A percentile compares a stretch with the other conserved stretches of the same genome.
Evolutionary conservation across 768 basidiomycete species (phyloP).

Genomic region (Exidia glandulosa): DNA sequence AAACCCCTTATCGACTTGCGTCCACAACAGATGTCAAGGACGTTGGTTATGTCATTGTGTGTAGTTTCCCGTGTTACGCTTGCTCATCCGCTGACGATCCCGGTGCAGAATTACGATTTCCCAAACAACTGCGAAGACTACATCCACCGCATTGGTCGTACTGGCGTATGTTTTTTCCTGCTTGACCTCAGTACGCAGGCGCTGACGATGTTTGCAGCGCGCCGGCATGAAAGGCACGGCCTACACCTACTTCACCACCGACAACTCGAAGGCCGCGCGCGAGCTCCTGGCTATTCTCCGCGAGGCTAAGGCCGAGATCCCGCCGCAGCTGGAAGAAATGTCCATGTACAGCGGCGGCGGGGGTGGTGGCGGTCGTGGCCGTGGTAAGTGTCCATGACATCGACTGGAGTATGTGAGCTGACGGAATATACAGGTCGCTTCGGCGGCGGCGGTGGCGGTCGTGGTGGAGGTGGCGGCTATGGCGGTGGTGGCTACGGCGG

Average conservation of each 20-base stretch:
- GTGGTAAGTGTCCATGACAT: neutral
- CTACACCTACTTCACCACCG: constrained; percentile 94
- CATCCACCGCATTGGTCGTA: constrained; percentile 97
- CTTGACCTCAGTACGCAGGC: neutral
- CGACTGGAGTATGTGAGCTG: neutral
- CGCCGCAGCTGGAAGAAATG: constrained; percentile 91
- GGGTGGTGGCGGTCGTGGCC: constrained; percentile 51
- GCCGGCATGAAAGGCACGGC: constrained; percentile 86
- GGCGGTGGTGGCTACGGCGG: constrained; percentile 13
- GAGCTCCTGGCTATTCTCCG: constrained; percentile 79
- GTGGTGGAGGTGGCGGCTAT: constrained; percentile 7
- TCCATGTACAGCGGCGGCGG: constrained; percentile 75
- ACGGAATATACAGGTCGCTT: constrained; percentile 43
- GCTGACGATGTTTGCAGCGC: constrained; percentile 39
- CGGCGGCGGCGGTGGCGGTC: constrained; percentile 30
- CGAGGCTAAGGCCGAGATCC: constrained; percentile 78
- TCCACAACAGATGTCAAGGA: constrained; percentile 87
- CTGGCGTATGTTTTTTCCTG: constrained; percentile 48
- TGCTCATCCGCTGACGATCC: constrained; percentile 5
- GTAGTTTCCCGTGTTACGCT: constrained; percentile 22
- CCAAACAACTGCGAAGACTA: constrained; percentile 98
- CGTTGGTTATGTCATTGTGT: constrained; percentile 90
- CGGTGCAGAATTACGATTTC: constrained; percentile 85
- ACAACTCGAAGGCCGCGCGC: constrained; percentile 88
- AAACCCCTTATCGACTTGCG: neutral